Conservation (phyloP, 495 filamentous ascomycete genomes). For the Staphylotrichum longicolle region DNA sequence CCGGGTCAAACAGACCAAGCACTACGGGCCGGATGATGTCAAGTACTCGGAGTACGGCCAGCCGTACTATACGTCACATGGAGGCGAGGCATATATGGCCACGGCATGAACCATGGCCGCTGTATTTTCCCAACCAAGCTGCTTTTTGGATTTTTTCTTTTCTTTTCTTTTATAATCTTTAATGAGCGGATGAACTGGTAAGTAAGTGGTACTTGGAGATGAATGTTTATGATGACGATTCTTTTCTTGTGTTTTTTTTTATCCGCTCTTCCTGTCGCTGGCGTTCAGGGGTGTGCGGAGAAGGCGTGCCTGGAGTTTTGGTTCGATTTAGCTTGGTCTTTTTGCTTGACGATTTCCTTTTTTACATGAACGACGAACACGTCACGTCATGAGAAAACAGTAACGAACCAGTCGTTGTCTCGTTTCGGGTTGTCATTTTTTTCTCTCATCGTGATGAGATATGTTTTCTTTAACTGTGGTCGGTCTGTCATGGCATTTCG, state of each 20-base stretch:
- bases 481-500: constrained; percentile 12
- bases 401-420: constrained; percentile 33
- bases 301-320: constrained; percentile 1
- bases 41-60: constrained; percentile 23
- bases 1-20: constrained; percentile 30
- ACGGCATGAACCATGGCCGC: neutral
- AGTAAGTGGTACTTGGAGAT: neutral
- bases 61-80: constrained; percentile 4
- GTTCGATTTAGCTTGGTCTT: constrained; percentile 11
- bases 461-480: neutral
- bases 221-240: constrained; percentile 5
- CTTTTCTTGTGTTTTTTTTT: neutral
- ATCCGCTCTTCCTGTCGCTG: constrained; percentile 12
- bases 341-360: constrained; percentile 17
- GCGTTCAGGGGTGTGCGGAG: constrained; percentile 8
- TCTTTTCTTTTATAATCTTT: constrained; percentile 22
- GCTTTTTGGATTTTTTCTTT: neutral
- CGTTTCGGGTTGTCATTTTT: constrained; percentile 16
- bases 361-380: constrained; percentile 24
- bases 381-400: constrained; percentile 23
- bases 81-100: neutral
- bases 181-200: constrained; percentile 17
- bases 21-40: constrained; percentile 25
- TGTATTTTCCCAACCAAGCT: constrained; percentile 15
- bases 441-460: neutral